phyloP scores from a whole-genome alignment of 2,329 filamentous ascomycete species.

The Colletotrichum cereale region DNA sequence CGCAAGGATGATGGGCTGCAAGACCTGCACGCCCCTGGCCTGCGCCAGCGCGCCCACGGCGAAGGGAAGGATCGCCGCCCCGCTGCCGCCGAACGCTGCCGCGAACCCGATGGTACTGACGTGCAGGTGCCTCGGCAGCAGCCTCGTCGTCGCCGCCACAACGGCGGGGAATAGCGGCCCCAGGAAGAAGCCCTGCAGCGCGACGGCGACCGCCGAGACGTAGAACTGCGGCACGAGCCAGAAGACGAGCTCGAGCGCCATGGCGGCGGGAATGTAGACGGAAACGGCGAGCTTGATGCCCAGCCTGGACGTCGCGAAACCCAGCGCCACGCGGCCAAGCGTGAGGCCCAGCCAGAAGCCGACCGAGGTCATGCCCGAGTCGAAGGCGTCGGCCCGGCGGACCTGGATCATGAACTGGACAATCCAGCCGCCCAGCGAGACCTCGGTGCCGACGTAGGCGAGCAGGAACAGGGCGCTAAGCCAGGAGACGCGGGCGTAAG shows the following conservation, averaged over 20 bases:
- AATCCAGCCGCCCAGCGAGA: constrained; percentile 84
- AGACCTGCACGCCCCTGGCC: constrained; percentile 64
- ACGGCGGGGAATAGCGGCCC: constrained; percentile 82
- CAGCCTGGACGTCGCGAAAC: constrained; percentile 78
- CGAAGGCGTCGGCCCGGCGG: constrained; percentile 75
- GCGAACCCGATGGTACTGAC: constrained; percentile 83
- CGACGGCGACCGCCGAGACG: constrained; percentile 78
- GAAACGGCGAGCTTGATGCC: constrained; percentile 76
- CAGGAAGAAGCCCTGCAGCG: constrained; percentile 82
- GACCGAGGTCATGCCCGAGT: constrained; percentile 79
- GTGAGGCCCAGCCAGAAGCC: constrained; percentile 88
- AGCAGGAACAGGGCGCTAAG: constrained; percentile 79
- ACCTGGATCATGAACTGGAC: constrained; percentile 86
- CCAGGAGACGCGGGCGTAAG: constrained; percentile 71
- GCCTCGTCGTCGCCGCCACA: constrained; percentile 77
- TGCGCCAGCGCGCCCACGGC: constrained; percentile 75
- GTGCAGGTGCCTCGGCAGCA: constrained; percentile 78
- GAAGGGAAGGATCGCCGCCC: constrained; percentile 76
- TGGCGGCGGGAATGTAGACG: constrained; percentile 73
- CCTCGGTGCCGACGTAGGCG: constrained; percentile 81
- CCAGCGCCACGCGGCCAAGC: constrained; percentile 76
- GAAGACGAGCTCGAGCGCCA: constrained; percentile 78
- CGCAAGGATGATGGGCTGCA: constrained; percentile 69
- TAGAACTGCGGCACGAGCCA: constrained; percentile 86
- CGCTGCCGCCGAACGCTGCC: constrained; percentile 79